Base-by-base conservation (phyloP, 2,329 filamentous ascomycete genomes). In the Pyrenophora teres region DNA sequence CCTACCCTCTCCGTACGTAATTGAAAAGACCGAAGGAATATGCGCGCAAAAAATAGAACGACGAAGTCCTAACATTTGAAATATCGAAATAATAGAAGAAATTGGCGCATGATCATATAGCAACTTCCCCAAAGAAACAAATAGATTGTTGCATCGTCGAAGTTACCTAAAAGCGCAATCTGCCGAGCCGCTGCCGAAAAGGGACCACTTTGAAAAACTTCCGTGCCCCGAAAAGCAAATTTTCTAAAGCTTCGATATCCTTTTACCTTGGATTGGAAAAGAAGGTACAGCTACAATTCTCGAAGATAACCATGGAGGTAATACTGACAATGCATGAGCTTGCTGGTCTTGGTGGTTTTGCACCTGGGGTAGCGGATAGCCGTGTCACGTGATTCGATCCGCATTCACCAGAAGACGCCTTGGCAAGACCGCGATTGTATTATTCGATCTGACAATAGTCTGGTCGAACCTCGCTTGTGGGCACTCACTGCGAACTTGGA, bases 181-280 rank as follows among this genome's bases (percentile, higher is more conserved):
- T 57, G 58, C 59, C 59, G 59, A 59, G 46, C 54, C 48, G 54
- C 50, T 49, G 46, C 56, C 59, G 56, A 54, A 32, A 33, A 40
- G 37, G 30, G 36, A 58, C 53, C 48, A 48, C 50, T 46, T 38
- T 32, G 38, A 37, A 52, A 56, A 60, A 59, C 48, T 54, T 59
- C 43, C 47, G 37, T 46, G 57, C 40, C 27, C 50, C 38, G 46
- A 42, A 45, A 15, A 33, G 12, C 27, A 49, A 52, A 38, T 49
- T 41, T 50, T 19, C 40, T 21, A 12, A 12, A 38, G 1, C n/a
- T 35, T 8, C 6, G 7, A 8, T 16, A 23, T n/a, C 2, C 3
- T 31, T 0, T 10, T 36, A 32, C 15, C 21, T 40, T 6, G 19
- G 13, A 15, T 12, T 6, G 10, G 12, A 4, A 12, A 43, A 7